Percentiles rank a stretch among this genome's conserved stretches.
Evolutionary conservation across 257 asterid genomes (phyloP).

Genomic region (Hygrophila difformis): DNA sequence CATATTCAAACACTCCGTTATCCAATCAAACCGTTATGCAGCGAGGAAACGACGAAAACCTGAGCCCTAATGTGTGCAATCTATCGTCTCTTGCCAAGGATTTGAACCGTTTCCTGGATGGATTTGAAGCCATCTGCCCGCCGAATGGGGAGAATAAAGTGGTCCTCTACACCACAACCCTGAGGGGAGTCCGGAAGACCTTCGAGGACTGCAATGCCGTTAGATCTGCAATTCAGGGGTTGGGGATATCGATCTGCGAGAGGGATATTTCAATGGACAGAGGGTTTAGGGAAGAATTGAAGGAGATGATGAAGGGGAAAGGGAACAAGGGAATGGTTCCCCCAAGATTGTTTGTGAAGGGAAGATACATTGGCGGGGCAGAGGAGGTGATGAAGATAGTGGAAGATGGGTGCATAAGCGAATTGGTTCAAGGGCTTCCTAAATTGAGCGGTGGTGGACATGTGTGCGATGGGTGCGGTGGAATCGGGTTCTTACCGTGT

Average conservation of each 20-base stretch:
- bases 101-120: slow-evolving; percentile 18
- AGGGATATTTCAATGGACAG: slow-evolving; percentile 86
- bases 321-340: slow-evolving; percentile 38
- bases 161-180: slow-evolving; percentile 74
- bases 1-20: too few species aligned
- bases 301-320: slow-evolving; percentile 47
- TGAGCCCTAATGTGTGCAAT: slow-evolving; percentile 19
- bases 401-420: slow-evolving; percentile 53
- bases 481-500: slow-evolving; percentile 75
- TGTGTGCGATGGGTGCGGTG: slow-evolving; percentile 80
- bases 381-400: slow-evolving; percentile 60
- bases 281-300: slow-evolving; percentile 65
- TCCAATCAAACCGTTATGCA: background rate
- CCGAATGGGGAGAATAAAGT: slow-evolving; percentile 67
- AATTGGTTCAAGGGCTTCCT: slow-evolving; percentile 57
- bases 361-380: slow-evolving; percentile 73
- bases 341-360: slow-evolving; percentile 68
- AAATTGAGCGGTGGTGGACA: slow-evolving; percentile 35
- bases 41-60: slow-evolving; percentile 20
- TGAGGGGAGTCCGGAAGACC: slow-evolving; percentile 82
- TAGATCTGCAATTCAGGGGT: slow-evolving; percentile 52
- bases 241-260: slow-evolving; percentile 49
- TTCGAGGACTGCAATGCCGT: slow-evolving; percentile 81
- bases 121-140: slow-evolving; percentile 50
- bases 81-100: slow-evolving; percentile 3